These are phyloP conservation scores for Nothophytophthora sp. DNA, from an alignment of 352 stramenopile genomes.

Conservation along the genomic window DNA sequence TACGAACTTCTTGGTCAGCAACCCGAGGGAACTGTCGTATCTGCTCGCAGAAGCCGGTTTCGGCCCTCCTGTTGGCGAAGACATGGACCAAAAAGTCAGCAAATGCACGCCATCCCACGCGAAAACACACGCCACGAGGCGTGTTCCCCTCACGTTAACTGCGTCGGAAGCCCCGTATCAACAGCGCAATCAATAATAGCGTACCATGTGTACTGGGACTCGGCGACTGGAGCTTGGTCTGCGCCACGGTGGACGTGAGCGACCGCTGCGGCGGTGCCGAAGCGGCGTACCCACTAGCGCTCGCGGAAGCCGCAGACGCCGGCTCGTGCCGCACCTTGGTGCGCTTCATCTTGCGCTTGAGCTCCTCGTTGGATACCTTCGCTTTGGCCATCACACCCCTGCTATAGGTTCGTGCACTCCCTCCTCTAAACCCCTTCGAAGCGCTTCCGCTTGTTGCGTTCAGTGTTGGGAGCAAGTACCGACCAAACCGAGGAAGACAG, in stretches of 20 bases:
- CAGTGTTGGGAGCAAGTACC: background rate
- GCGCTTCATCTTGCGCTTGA: constrained; percentile 71
- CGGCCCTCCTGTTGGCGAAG: constrained; percentile 16
- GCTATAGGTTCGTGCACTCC: constrained; percentile 9
- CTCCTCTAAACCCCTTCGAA: constrained; percentile 19
- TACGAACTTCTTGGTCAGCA: constrained; percentile 98
- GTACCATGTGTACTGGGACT: constrained; percentile 44
- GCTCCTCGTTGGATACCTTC: constrained; percentile 59
- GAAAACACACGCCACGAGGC: too few species aligned
- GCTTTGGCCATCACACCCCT: constrained; percentile 53
- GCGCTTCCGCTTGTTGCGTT: constrained; percentile 17
- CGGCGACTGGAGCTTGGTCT: constrained; percentile 48
- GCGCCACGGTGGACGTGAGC: constrained; percentile 17
- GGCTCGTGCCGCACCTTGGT: constrained; percentile 48
- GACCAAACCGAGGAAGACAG: too few species aligned
- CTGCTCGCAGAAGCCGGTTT: constrained; percentile 81
- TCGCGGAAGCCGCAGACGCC: constrained; percentile 14
- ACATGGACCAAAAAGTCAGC: background rate
- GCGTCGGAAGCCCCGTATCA: too few species aligned
- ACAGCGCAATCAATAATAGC: constrained; percentile 7
- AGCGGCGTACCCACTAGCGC: constrained; percentile 6
- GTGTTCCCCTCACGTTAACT: too few species aligned
- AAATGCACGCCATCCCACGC: too few species aligned
- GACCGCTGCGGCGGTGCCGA: constrained; percentile 16
- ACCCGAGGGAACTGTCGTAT: constrained; percentile 96